phyloP scores from a whole-genome alignment of 345 rosid genomes.

The Isatis tinctoria region DNA sequence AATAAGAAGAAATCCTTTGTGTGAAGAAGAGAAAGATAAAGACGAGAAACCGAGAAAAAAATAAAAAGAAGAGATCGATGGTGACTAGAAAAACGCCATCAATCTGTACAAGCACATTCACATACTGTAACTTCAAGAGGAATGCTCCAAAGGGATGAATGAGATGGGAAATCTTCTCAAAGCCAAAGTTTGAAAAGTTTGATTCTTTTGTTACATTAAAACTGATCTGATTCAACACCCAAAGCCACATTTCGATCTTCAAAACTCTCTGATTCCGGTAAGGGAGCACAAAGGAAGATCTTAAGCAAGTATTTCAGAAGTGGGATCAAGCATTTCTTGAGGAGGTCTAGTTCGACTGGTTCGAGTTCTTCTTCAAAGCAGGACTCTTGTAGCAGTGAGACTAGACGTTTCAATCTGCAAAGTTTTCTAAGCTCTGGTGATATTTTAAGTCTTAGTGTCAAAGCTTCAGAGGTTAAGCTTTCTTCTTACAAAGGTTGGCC shows the following conservation, averaged over 20 bases:
- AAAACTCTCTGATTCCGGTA: background rate
- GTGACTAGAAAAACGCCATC: too few species aligned
- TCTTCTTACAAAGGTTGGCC: slow-evolving; percentile 86
- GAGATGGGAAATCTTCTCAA: too few species aligned
- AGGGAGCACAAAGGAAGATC: slow-evolving; percentile 38
- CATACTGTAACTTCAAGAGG: too few species aligned
- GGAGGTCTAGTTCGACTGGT: slow-evolving; percentile 44
- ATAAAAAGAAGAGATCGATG: too few species aligned
- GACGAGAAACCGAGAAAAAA: too few species aligned
- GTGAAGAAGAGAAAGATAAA: too few species aligned
- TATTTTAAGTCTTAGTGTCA: slow-evolving; percentile 50
- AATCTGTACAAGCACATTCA: too few species aligned
- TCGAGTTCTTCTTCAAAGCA: slow-evolving; percentile 28
- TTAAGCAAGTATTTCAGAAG: slow-evolving; percentile 45
- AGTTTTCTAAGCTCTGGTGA: slow-evolving; percentile 63
- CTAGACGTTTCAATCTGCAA: slow-evolving; percentile 46
- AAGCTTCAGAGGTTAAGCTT: slow-evolving; percentile 48
- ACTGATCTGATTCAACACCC: background rate
- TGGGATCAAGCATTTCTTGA: slow-evolving; percentile 53
- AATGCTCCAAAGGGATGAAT: too few species aligned
- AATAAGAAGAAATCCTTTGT: too few species aligned
- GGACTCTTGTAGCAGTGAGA: slow-evolving; percentile 53
- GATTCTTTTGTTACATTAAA: background rate
- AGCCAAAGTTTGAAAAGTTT: background rate
- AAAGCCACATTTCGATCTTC: background rate